Evolutionary conservation across 176 grass and related monocot genomes (phyloP), one percentile per base, ranked within the genome.

Genomic region (Avena eriantha): DNA sequence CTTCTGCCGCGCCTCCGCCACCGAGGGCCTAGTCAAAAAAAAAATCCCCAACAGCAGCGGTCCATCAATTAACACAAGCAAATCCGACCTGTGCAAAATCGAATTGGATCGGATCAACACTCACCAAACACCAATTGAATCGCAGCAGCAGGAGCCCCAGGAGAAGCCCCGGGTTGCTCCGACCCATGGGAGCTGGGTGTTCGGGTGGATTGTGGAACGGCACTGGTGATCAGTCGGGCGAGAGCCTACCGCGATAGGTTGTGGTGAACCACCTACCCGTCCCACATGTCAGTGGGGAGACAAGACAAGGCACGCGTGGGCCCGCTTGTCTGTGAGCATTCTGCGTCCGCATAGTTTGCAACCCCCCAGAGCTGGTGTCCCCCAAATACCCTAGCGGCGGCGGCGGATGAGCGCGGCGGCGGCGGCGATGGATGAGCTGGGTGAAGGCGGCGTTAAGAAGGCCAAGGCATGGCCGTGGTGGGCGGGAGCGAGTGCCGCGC

Each of bases 401-500:
- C 34, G 76, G 68, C 69, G 69, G 76, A 41, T 41, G 39, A 41
- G 39, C 39, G 5, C 16, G 57, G 74, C 23, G 69, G 78, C 23
- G 33, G 54, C 29, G 69, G 72, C 3, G 92, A 89, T 85, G 78
- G 58, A 84, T 57, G 89, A 80, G 67, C 67, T 13, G 33, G 67
- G 68, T 2, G n/a, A 24, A 18, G 59, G 74, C 69, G 24, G 74
- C 76, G 85, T 48, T 33, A 84, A 23, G 19, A 66, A 64, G 31
- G 66, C 34, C 57, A 15, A 26, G 59, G 50, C 13, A 17, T 93
- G 93, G 89, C 60, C 75, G 45, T 91, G 90, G 90, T 98, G 92
- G 90, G 88, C 89, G 1, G 92, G 84, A 23, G 90, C 92, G 55
- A 96, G 90, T 22, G 90, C 88, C 43, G 86, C 82, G 1, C 93